phyloP scores from a whole-genome alignment of 83 land plant species.

The Picea abies region DNA sequence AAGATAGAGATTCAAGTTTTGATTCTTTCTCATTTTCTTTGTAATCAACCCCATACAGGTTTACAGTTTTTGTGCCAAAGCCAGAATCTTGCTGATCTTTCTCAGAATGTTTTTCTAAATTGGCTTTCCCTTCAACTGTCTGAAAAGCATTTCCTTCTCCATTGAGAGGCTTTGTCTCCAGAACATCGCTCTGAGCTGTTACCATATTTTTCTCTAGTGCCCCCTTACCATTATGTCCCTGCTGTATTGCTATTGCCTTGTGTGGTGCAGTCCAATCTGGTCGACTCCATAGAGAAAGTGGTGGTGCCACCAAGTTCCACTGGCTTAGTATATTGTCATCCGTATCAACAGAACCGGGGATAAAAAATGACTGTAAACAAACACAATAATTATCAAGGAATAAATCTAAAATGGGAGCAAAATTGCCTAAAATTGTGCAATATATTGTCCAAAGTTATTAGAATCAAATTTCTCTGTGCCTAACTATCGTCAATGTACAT shows the following conservation, averaged over 20 bases:
- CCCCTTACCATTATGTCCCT: conserved; percentile 36
- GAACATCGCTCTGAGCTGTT: not conserved
- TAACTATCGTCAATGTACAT: too few species aligned
- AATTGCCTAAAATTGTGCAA: not conserved
- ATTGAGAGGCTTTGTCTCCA: not conserved
- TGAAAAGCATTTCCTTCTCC: not conserved
- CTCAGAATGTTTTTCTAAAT: not conserved
- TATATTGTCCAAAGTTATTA: not conserved
- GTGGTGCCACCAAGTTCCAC: conserved; percentile 68
- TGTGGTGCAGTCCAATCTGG: conserved; percentile 62
- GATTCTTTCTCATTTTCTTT: not conserved
- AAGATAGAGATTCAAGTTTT: too few species aligned
- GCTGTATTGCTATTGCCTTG: conserved; percentile 48
- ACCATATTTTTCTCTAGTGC: not conserved
- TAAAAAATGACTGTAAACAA: conserved; percentile 69
- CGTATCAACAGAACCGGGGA: conserved; percentile 83
- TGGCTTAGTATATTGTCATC: conserved; percentile 68
- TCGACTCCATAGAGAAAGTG: conserved; percentile 81
- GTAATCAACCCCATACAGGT: not conserved
- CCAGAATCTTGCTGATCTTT: not conserved
- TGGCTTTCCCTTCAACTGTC: not conserved
- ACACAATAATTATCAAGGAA: not conserved
- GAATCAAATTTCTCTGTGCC: not conserved
- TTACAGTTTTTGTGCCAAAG: not conserved
- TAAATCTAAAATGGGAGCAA: not conserved